Percentiles rank a stretch among this genome's conserved stretches.
Conservation (phyloP, 345 rosid genomes). For the Salix brachista region DNA sequence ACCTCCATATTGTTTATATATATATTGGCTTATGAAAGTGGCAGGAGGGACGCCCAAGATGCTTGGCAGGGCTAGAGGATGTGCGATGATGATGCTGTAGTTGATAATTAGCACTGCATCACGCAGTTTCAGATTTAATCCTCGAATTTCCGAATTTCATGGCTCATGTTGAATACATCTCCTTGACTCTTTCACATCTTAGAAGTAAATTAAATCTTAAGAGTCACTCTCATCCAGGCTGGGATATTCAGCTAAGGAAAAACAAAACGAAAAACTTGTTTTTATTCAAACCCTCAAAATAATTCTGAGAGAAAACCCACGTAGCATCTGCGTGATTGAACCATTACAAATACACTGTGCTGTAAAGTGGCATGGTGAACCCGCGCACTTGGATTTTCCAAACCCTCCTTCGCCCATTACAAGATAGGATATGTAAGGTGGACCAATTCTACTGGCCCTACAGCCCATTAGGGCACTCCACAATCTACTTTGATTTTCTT, state of each 20-base stretch:
- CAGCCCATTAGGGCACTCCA: not conserved
- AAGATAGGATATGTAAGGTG: not conserved
- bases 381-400: not conserved
- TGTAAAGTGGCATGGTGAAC: not conserved
- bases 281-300: too few species aligned
- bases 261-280: too few species aligned
- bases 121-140: not conserved
- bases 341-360: too few species aligned
- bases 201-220: too few species aligned
- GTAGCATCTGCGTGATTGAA: too few species aligned
- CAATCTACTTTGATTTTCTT: not conserved
- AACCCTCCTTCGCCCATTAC: not conserved
- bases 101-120: not conserved
- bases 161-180: too few species aligned
- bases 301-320: too few species aligned
- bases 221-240: too few species aligned
- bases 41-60: not conserved
- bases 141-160: not conserved
- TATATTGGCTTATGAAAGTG: not conserved
- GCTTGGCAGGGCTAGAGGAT: not conserved
- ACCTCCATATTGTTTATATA: too few species aligned
- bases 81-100: not conserved
- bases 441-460: not conserved
- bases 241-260: too few species aligned
- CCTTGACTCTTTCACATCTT: too few species aligned